phyloP scores from a whole-genome alignment of 768 basidiomycete genomes.

The Infundibulicybe gibba region DNA sequence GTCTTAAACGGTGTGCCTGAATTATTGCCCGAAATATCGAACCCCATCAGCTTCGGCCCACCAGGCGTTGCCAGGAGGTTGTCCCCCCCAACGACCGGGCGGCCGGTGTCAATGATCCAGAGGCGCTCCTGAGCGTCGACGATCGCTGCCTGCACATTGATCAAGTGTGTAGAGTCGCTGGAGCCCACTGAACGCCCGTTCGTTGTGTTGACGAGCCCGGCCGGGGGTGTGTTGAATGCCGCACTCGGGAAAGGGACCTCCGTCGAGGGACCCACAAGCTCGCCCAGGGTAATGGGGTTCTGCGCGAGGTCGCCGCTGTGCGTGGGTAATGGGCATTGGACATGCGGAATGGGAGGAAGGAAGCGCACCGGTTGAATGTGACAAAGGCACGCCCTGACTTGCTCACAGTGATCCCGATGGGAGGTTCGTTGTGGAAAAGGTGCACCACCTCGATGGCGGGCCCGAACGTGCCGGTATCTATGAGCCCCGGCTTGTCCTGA shows the following conservation, averaged over 20 bases:
- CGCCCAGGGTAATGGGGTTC: constrained; percentile 9
- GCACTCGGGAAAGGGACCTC: constrained; percentile 9
- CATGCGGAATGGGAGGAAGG: no score
- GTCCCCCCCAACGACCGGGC: constrained; percentile 8
- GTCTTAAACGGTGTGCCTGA: constrained; percentile 8
- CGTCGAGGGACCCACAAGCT: constrained; percentile 5
- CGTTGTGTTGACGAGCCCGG: no score
- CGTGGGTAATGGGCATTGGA: background rate
- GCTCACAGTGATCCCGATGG: constrained; percentile 21
- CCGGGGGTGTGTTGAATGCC: no score
- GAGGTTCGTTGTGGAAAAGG: constrained; percentile 15
- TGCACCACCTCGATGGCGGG: constrained; percentile 11
- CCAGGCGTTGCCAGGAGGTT: constrained; percentile 7
- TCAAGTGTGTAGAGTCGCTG: constrained; percentile 10
- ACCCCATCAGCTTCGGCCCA: constrained; percentile 11
- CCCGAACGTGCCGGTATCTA: constrained; percentile 13
- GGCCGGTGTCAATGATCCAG: constrained; percentile 10
- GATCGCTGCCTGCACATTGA: constrained; percentile 10
- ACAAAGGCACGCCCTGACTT: background rate
- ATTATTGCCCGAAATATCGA: constrained; percentile 8
- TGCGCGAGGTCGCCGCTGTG: constrained; percentile 5
- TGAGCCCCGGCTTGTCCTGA: constrained; percentile 9
- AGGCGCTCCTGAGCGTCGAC: constrained; percentile 10
- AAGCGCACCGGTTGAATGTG: no score
- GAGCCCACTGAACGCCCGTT: constrained; percentile 1